Conservation (phyloP, 768 basidiomycete species). For the Termitomyces sp. region DNA sequence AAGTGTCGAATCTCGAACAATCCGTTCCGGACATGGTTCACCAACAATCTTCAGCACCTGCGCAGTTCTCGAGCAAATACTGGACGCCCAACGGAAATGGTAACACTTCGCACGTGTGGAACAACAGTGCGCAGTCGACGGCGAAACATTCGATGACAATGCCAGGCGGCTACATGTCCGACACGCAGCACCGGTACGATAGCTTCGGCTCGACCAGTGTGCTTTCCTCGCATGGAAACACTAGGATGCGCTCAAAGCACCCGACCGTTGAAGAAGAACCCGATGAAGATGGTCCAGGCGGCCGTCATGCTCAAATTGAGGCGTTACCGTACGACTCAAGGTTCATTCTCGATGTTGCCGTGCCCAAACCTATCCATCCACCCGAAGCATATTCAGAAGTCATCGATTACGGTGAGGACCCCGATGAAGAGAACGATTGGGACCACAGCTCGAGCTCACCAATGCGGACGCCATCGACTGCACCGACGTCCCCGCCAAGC, state of each 20-base stretch:
- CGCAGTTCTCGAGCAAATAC: constrained; percentile 3
- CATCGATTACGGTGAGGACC: constrained; percentile 26
- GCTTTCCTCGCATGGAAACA: neutral
- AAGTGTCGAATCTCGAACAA: constrained; percentile 1
- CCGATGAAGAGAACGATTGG: constrained; percentile 16
- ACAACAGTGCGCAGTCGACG: constrained; percentile 1
- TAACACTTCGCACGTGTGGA: constrained; percentile 11
- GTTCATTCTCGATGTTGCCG: constrained; percentile 30
- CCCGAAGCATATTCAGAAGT: constrained; percentile 32
- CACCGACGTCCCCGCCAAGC: constrained; percentile 22
- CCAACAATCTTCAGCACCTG: constrained; percentile 1
- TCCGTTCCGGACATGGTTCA: constrained; percentile 1
- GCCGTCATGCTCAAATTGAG: constrained; percentile 17
- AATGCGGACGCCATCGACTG: constrained; percentile 22
- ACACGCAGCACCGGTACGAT: neutral
- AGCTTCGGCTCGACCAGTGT: neutral
- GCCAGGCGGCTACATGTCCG: constrained; percentile 6
- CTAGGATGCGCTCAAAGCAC: constrained; percentile 19
- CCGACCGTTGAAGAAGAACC: constrained; percentile 42
- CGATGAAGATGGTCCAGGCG: constrained; percentile 34
- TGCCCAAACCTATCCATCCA: constrained; percentile 38
- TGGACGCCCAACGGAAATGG: constrained; percentile 13
- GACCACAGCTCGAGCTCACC: constrained; percentile 17
- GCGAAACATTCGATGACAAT: constrained; percentile 2
- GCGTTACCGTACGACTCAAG: constrained; percentile 30